Conservation (phyloP, 768 basidiomycete genomes). For the Sutorius australiensis region DNA sequence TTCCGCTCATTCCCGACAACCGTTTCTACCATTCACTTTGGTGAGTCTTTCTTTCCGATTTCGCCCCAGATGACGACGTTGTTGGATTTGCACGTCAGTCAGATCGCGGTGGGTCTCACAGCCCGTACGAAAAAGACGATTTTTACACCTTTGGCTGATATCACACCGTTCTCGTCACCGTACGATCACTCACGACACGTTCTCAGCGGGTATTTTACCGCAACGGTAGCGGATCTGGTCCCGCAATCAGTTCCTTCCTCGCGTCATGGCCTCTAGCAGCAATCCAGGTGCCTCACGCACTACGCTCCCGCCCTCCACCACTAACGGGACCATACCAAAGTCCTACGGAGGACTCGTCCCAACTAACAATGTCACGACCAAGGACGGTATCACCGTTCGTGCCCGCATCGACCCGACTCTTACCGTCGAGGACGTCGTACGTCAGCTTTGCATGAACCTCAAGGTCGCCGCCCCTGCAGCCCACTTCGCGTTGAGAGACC, state of each 20-base stretch:
- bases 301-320: conserved; percentile 24
- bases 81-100: conserved; percentile 65
- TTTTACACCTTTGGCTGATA: conserved; percentile 41
- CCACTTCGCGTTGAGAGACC: conserved; percentile 74
- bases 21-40: conserved; percentile 4
- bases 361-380: conserved; percentile 80
- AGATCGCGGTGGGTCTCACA: conserved; percentile 29
- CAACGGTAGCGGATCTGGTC: background rate
- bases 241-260: background rate
- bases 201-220: conserved; percentile 1
- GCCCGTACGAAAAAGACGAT: conserved; percentile 34
- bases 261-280: conserved; percentile 28
- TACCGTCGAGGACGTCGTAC: conserved; percentile 80
- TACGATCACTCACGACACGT: conserved; percentile 4
- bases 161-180: background rate
- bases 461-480: conserved; percentile 71
- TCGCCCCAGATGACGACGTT: conserved; percentile 39
- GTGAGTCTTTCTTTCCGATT: conserved; percentile 16
- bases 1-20: background rate
- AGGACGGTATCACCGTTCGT: conserved; percentile 69
- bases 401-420: conserved; percentile 83
- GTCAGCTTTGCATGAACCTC: conserved; percentile 77
- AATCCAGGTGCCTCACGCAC: conserved; percentile 30
- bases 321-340: conserved; percentile 37
- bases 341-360: conserved; percentile 56